Evolutionary conservation across 1,284 basidiomycete species (phyloP), one percentile per base, ranked within the genome.

Genomic region (Heterobasidion annosum): DNA sequence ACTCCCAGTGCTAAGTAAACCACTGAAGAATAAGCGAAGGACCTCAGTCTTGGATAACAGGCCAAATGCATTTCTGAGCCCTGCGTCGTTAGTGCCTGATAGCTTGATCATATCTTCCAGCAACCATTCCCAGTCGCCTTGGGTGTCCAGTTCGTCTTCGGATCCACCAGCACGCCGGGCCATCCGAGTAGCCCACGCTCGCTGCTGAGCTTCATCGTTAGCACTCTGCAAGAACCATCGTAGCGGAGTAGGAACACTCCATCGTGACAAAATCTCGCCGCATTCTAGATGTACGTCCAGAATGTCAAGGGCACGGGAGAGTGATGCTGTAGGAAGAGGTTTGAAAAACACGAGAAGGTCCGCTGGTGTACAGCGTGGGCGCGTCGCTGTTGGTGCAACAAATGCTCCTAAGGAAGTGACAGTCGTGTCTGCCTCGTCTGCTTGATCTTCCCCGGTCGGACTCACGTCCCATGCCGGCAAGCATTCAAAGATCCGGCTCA

Each of bases 231-330:
- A 72, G 66, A 97, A 89, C 84, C 92, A 95, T 16, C 83, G 78
- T 45, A 96, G 70, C 5, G 88, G 84, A 1, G 86, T 85, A 16
- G 88, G 79, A 1, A 89, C 88, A 62, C 79, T 80, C 92, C 93
- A 97, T 46, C 91, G 78, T 3, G 90, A 79, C 18, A 98, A 73
- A 49, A 93, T 91, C 70, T 97, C 94, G 13, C 91, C 93, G 0
- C 88, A 88, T 65, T 94, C 91, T n/a, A 98, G 78, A 67, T 97
- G 93, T 1, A 95, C 81, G 68, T 98, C 94, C 49, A 97, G 78
- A 50, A 93, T 82, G 66, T 98, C 94, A 35, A 98, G 78, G 7
- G 87, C 83, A 50, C 82, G 79, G 0, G 92, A 93, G 3, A 97
- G 73, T 0, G 88, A 83, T 4, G 80, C 70, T 18, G 84, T 70